Evolutionary conservation across 345 rosid genomes (phyloP), one percentile per base, ranked within the genome.

Genomic region (Clarkia xantiana): DNA sequence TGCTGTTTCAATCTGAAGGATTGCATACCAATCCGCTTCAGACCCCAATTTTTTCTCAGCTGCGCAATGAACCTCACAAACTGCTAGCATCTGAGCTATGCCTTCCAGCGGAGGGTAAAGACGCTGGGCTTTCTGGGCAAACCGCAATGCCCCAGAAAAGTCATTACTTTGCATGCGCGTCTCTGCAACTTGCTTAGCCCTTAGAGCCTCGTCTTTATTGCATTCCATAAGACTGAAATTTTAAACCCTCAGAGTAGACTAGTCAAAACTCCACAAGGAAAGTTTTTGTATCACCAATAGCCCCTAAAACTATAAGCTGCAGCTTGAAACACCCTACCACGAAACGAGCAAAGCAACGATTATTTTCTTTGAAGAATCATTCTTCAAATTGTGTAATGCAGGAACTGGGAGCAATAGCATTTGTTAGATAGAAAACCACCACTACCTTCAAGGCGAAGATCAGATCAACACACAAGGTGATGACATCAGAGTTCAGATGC

Each of bases 181-280:
- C 67, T 82, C 94, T 14, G 95, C 94, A 44, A 86, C 51, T 47
- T 64, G 52, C 62, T 64, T 81, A 13, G 82, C 88, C 62, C 86
- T 77, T 17, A 53, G 14, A 49, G 97, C 97, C 75, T 90, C 97
- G 50, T 86, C 95, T 70, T 79, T 90, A 69, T 81, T 81, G 65
- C 86, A 81, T 38, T 90, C 97, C 97, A 90, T 83, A 42, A 9
- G 18, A 25, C 39, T 48, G 36, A 29, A 29, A 29, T 29, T 29
- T 29, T 29, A 29, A 29, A 4, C 36, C 36, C 9, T 29, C 36
- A 29, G 8, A 29, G 36, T 29, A 29, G 8, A 3, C 36, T 29
- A 29, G 36, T 29, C 36, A 7, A 22, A 14, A 20, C 17, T 39
- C 10, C 18, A 34, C 19, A 29, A 49, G 36, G 36, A 14, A 10